A percentile compares a stretch with the other conserved stretches of the same genome.
These are phyloP conservation scores for Cordyceps cicadae DNA, from an alignment of 2,329 filamentous ascomycete genomes.

Conservation along the genomic window DNA sequence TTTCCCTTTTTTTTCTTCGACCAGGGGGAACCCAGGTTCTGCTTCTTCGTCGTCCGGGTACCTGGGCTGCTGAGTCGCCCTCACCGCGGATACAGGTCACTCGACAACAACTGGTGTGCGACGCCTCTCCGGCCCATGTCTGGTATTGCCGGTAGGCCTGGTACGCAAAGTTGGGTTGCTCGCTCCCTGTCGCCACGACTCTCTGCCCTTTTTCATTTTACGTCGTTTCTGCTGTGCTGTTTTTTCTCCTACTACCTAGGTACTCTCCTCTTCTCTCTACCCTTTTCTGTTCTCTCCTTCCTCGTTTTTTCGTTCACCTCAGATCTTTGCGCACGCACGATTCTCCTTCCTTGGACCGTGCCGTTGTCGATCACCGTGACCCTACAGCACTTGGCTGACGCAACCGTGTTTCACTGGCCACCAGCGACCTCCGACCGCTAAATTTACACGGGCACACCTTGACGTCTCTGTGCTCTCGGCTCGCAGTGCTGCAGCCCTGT, in stretches of 20 bases:
- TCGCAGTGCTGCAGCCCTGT: neutral
- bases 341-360: neutral
- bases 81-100: neutral
- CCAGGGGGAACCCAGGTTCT: neutral
- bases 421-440: neutral
- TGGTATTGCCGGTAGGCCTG: neutral
- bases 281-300: neutral
- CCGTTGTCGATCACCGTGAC: conserved; percentile 3
- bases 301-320: neutral
- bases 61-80: neutral
- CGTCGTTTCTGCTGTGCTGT: too few species aligned
- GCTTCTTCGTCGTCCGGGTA: neutral
- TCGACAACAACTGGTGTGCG: neutral
- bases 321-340: neutral
- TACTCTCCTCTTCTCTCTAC: neutral
- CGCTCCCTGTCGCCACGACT: neutral
- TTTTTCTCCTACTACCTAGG: neutral
- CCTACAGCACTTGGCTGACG: conserved; percentile 5
- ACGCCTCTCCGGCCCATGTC: neutral
- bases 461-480: neutral
- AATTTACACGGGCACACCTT: neutral
- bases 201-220: neutral
- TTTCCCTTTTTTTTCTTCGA: neutral
- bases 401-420: conserved; percentile 6
- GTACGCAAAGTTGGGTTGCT: neutral